Evolutionary conservation across 257 asterid genomes (phyloP), one percentile per base, ranked within the genome.

Genomic region (Capsicum pubescens): DNA sequence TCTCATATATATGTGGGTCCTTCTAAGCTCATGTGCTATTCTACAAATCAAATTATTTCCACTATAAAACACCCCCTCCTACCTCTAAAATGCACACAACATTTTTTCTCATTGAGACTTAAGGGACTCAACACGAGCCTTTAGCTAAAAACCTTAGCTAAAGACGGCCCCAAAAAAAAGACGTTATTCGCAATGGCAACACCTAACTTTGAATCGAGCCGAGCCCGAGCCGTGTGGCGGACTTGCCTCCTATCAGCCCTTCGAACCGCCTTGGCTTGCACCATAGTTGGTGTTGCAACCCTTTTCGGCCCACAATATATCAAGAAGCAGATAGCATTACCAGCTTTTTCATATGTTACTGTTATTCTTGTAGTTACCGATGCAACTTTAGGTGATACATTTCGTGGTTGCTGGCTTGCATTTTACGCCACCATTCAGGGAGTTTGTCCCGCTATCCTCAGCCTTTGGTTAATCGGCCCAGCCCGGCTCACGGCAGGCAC

Each of bases 201-300:
- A 83, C 64, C 88, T 39, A 82, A 17, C 26, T 83, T 52, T 84
- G 84, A 88, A 85, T 82, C 71, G 60, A 84, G 69, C 44, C 84
- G 84, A 6, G 83, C 89, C 1, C 83, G 86, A 44, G 86, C 89
- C 39, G 57, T 91, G 83, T 93, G 97, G 97, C 87, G 86, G 68
- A 84, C 89, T 61, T 87, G 95, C 87, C 84, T 90, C 5, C 90
- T 86, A 8, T 94, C 99, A 12, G 97, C 98, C 83, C 86, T 93
- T 57, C 90, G 98, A 32, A 94, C 99, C 21, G 92, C 96, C 86
- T 19, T 93, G 46, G 99, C 99, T 8, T 95, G 98, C 94, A 86
- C 90, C 13, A 88, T 94, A 39, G 98, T 95, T 0, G 97, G 97
- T 15, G 85, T 87, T 87, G 76, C 85, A 78, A 93, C 97, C 42